Evolutionary conservation across 2,329 filamentous ascomycete species (phyloP), one percentile per base, ranked within the genome.

Genomic region (Phaeosphaeria sp.): DNA sequence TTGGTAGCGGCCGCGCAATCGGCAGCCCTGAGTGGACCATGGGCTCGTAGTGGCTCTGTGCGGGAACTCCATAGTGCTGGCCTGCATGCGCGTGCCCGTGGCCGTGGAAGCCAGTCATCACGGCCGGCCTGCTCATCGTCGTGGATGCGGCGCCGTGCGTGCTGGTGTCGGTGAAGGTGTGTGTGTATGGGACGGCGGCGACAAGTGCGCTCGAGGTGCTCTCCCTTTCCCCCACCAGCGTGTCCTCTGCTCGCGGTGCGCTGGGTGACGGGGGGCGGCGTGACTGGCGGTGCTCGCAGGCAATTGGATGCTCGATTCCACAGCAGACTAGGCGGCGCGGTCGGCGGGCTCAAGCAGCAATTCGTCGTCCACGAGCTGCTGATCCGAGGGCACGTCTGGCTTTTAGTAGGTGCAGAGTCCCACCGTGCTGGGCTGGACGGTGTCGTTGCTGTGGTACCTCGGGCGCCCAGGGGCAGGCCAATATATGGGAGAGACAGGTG

Each of bases 1-100:
- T 69, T 60, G 77, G 74, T 70, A 76, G 74, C 71, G 78, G 72
- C 68, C 78, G 78, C 63, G 69, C 73, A 70, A 77, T 74, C 66
- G 74, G 62, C 64, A 72, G 56, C 39, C 60, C 66, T 61, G 64
- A 65, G 66, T 72, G 66, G 67, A 57, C 55, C 55, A 59, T 47
- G 49, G 51, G 57, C 48, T 63, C 55, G 61, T 72, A 69, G 64
- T 64, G 65, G 63, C 62, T 67, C 61, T 59, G 39, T 55, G 61
- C 63, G 57, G 65, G 63, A 59, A 61, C 61, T 55, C 64, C 60
- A 58, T 70, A 69, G 61, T 72, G 46, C 24, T 49, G 69, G 47
- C 63, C 52, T 55, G 45, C 52, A 53, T 47, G 43, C 27, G 51
- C 51, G 33, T 60, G 54, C 25, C 59, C 59, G 44, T 65, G 63